Conservation (phyloP, 768 basidiomycete species). For the Sarcodon aspratus region DNA sequence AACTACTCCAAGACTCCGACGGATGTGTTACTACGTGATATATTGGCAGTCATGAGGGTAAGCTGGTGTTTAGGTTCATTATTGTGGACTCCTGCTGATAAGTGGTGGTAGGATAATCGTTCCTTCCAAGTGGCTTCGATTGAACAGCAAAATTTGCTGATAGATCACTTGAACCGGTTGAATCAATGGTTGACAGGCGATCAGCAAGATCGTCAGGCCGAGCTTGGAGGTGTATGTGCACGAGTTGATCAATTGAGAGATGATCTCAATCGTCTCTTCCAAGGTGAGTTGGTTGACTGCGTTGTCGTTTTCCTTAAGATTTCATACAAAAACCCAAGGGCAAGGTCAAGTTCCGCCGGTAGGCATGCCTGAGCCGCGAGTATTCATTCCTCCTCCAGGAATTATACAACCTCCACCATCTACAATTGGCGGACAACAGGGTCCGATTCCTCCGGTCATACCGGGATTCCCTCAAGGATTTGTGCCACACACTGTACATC, state of each 20-base stretch:
- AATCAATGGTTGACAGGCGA: slow-evolving; percentile 77
- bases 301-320: no score
- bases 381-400: slow-evolving; percentile 3
- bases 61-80: slow-evolving; percentile 1
- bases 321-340: no score
- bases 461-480: background rate
- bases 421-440: background rate
- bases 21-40: slow-evolving; percentile 17
- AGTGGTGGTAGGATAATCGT: slow-evolving; percentile 52
- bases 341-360: background rate
- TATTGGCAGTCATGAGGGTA: slow-evolving; percentile 61
- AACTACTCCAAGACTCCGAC: background rate
- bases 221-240: slow-evolving; percentile 53
- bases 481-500: background rate
- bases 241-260: slow-evolving; percentile 40
- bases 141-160: slow-evolving; percentile 70
- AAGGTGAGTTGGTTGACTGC: slow-evolving; percentile 11
- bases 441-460: background rate
- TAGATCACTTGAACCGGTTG: slow-evolving; percentile 65
- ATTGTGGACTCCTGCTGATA: background rate
- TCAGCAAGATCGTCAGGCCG: slow-evolving; percentile 67
- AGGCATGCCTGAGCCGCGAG: background rate
- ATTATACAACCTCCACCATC: slow-evolving; percentile 5
- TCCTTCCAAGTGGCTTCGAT: slow-evolving; percentile 63
- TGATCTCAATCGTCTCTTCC: slow-evolving; percentile 29